Evolutionary conservation across 2,329 filamentous ascomycete genomes (phyloP).

Genomic region (Cyphellophora europaea): DNA sequence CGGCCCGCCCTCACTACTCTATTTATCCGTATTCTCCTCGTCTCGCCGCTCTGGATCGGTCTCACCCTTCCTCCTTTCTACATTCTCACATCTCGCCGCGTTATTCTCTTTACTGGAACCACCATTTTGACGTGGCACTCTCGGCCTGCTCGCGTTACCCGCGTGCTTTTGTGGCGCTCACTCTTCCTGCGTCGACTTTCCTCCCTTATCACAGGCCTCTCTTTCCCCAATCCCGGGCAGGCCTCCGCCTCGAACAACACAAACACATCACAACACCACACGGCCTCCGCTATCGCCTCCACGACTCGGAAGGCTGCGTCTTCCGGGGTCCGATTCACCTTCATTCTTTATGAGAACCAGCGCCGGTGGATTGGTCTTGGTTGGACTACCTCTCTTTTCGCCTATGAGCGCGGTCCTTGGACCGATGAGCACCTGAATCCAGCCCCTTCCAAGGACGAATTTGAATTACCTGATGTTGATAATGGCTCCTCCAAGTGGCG

Average conservation of each 20-base stretch:
- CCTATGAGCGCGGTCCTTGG: slow-evolving; percentile 84
- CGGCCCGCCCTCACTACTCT: slow-evolving; percentile 80
- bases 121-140: slow-evolving; percentile 87
- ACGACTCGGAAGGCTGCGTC: slow-evolving; percentile 39
- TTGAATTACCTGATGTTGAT: slow-evolving; percentile 58
- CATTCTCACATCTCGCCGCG: slow-evolving; percentile 76
- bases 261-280: slow-evolving; percentile 18
- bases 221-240: slow-evolving; percentile 48
- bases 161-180: slow-evolving; percentile 86
- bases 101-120: slow-evolving; percentile 79
- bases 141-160: slow-evolving; percentile 70
- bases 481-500: slow-evolving; percentile 57
- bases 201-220: slow-evolving; percentile 68
- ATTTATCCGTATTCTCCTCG: slow-evolving; percentile 77
- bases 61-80: slow-evolving; percentile 74
- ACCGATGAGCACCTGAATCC: slow-evolving; percentile 90
- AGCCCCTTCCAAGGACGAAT: slow-evolving; percentile 64
- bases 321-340: slow-evolving; percentile 87
- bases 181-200: slow-evolving; percentile 60
- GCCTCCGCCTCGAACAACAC: slow-evolving; percentile 4
- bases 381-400: slow-evolving; percentile 85
- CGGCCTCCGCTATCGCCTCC: slow-evolving; percentile 32
- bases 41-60: slow-evolving; percentile 79
- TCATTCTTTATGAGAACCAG: slow-evolving; percentile 94
- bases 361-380: slow-evolving; percentile 88